Conservation (phyloP, 2,329 filamentous ascomycete genomes). For the Myotisia sp. region DNA sequence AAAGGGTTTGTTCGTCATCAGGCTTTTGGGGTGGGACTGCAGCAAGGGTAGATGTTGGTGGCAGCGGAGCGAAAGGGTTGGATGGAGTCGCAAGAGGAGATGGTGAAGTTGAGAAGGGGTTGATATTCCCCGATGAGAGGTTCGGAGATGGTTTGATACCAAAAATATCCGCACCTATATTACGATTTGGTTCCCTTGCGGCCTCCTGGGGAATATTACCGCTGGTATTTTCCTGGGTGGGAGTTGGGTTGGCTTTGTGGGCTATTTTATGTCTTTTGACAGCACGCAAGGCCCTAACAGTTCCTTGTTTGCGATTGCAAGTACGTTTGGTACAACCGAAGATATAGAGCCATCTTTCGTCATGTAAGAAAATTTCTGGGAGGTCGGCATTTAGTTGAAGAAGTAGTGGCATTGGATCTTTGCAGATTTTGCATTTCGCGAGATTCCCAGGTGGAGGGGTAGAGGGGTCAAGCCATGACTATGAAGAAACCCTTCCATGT, state of each 20-base stretch:
- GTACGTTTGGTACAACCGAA: slow-evolving; percentile 64
- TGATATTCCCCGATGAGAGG: slow-evolving; percentile 26
- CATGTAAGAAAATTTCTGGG: slow-evolving; percentile 68
- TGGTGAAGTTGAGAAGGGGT: slow-evolving; percentile 41
- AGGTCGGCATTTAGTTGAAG: slow-evolving; percentile 86
- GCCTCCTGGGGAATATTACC: slow-evolving; percentile 13
- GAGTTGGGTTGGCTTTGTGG: slow-evolving; percentile 16
- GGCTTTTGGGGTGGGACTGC: slow-evolving; percentile 31
- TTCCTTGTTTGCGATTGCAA: slow-evolving; percentile 71
- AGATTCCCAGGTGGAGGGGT: slow-evolving; percentile 59
- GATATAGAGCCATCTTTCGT: slow-evolving; percentile 78
- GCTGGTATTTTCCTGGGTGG: slow-evolving; percentile 13
- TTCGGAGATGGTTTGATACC: slow-evolving; percentile 32
- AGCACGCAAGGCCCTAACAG: slow-evolving; percentile 60
- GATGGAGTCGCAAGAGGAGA: slow-evolving; percentile 22
- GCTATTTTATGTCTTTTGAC: slow-evolving; percentile 37
- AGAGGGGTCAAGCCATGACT: slow-evolving; percentile 73
- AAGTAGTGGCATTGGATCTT: slow-evolving; percentile 65
- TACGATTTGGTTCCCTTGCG: slow-evolving; percentile 17
- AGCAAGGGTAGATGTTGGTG: slow-evolving; percentile 26
- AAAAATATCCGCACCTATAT: slow-evolving; percentile 48
- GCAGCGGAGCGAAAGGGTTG: slow-evolving; percentile 48
- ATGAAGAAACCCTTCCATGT: not conserved
- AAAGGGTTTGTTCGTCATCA: slow-evolving; percentile 40
- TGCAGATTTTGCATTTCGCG: slow-evolving; percentile 78